Percentiles rank a stretch among this genome's conserved stretches.
Evolutionary conservation across 2,329 filamentous ascomycete species (phyloP).

Genomic region (Aspergillus transmontanensis): DNA sequence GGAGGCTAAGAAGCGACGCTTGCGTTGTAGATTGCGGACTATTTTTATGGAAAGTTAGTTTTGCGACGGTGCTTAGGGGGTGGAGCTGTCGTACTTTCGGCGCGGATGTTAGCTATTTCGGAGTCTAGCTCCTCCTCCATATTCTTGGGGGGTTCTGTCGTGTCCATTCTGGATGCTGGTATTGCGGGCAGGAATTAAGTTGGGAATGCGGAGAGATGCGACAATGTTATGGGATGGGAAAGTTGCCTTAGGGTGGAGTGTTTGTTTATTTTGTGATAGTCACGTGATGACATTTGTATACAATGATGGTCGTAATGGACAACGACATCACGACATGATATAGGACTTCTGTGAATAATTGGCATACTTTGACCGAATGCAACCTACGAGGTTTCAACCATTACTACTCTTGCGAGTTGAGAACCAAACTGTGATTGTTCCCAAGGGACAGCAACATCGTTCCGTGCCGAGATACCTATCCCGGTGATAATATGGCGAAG

Average conservation of each 20-base stretch:
- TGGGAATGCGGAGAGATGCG: neutral
- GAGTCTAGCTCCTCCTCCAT: conserved; percentile 38
- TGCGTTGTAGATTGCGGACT: conserved; percentile 44
- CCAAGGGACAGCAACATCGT: no score
- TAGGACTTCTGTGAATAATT: neutral
- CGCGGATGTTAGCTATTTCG: conserved; percentile 44
- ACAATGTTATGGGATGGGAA: neutral
- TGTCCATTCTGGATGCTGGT: neutral
- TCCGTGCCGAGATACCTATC: no score
- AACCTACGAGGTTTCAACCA: neutral
- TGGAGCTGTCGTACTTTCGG: conserved; percentile 38
- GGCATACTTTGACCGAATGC: neutral
- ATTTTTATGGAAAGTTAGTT: neutral
- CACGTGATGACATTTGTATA: neutral
- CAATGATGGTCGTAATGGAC: neutral
- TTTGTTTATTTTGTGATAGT: neutral
- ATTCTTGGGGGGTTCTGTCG: neutral
- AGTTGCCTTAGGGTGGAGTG: neutral
- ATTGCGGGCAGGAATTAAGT: neutral
- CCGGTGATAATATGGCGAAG: neutral
- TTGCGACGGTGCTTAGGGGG: neutral
- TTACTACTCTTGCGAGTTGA: neutral
- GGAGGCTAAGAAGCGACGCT: conserved; percentile 42
- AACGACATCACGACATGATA: neutral
- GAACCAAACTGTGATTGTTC: neutral